phyloP scores from a whole-genome alignment of 2,329 filamentous ascomycete genomes.

The Colletotrichum phormii region DNA sequence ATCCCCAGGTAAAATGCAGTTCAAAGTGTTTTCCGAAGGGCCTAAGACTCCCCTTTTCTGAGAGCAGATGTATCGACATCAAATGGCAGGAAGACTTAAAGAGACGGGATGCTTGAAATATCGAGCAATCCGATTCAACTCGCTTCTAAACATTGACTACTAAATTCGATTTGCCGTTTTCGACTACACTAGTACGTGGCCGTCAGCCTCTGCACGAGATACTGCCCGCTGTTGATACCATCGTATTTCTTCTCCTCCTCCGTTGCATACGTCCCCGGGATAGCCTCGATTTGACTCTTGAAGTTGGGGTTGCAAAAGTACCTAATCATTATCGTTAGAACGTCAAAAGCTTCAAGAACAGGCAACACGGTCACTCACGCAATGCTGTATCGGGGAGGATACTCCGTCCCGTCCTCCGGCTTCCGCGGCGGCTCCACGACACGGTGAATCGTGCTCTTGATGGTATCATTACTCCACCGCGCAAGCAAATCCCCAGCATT shows the following conservation, averaged over 20 bases:
- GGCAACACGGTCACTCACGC: conserved; percentile 65
- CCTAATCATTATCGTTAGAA: conserved; percentile 45
- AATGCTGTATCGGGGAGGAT: conserved; percentile 86
- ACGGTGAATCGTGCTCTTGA: conserved; percentile 90
- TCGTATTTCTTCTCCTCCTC: conserved; percentile 82
- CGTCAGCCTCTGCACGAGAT: conserved; percentile 80
- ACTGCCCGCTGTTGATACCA: conserved; percentile 82
- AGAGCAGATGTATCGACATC: no score
- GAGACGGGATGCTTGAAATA: not conserved
- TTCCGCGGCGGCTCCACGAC: conserved; percentile 85
- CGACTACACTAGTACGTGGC: conserved; percentile 71
- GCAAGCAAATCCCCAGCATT: conserved; percentile 91
- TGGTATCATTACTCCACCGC: conserved; percentile 90
- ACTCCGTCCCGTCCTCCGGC: conserved; percentile 61
- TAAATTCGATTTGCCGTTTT: not conserved
- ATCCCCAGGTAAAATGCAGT: no score
- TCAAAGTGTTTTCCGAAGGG: no score
- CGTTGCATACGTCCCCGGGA: conserved; percentile 78
- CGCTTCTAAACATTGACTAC: not conserved
- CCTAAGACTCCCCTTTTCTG: no score
- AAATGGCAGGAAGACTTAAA: no score
- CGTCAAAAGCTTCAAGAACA: not conserved
- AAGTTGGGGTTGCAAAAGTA: conserved; percentile 94
- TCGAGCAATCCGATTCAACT: not conserved
- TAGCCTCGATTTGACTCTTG: conserved; percentile 79